Evolutionary conservation across 768 basidiomycete species (phyloP), one percentile per base, ranked within the genome.

Genomic region (Leccinum subtestaceum): DNA sequence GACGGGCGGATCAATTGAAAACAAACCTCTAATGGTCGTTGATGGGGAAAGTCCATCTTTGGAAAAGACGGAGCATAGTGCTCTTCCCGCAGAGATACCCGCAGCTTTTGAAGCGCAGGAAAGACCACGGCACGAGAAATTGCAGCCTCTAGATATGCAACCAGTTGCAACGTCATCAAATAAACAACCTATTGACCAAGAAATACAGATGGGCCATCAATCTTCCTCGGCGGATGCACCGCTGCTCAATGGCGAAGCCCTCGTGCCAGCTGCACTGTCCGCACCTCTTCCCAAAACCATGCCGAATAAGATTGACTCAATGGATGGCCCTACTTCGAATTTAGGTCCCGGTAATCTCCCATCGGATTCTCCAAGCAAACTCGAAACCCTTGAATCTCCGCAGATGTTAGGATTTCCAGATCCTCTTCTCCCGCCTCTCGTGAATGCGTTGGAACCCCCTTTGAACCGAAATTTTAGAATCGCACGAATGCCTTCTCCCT

Each of bases 381-480:
- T 11, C 17, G 47, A 53, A 43, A 19, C 32, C 5, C 43, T 27
- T 2, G 29, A 56, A 36, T 58, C 58, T 4, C 60, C 60, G 2
- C 31, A 1, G 38, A 4, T 15, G 15, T 46, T 57, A 2, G 52
- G 7, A 3, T 52, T 62, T 29, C 53, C 12, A n/a, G 53, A 49
- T 12, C 59, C 60, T 6, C 11, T 52, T 32, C 61, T 69, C 5
- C 59, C 65, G 3, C 60, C 62, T 11, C 56, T 50, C 29, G 62
- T 63, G 31, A 51, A 25, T 11, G 31, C 55, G 43, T 56, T 60
- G 34, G 54, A 63, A 6, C 65, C 65, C 7, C 57, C 62, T 52
- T 51, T 71, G 21, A 38, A 64, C 36, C 38, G 69, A 23, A 49
- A 60, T 4, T 71, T 69, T 56, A 49, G 52, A 53, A 56, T 70